A percentile compares a stretch with the other conserved stretches of the same genome.
Evolutionary conservation across 495 filamentous ascomycete species (phyloP).

Genomic region (Delitschia confertaspora): DNA sequence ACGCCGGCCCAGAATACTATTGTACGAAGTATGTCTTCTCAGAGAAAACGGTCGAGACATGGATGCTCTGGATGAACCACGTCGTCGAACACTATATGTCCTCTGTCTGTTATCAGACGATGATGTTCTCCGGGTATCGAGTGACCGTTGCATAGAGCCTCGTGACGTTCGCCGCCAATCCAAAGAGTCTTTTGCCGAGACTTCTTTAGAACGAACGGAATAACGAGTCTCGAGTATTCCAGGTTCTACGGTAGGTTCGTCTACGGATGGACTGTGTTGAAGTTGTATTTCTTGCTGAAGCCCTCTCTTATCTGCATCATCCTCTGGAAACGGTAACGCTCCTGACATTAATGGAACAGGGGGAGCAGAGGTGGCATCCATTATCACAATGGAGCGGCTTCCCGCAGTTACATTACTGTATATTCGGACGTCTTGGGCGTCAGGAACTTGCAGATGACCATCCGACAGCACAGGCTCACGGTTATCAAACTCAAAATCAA

Average conservation of each 20-base stretch:
- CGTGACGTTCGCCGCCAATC: conserved; percentile 11
- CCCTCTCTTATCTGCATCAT: neutral
- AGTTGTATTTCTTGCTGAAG: neutral
- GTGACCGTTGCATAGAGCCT: conserved; percentile 4
- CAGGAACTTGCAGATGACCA: conserved; percentile 1
- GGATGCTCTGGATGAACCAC: conserved; percentile 17
- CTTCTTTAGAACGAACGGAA: conserved; percentile 18
- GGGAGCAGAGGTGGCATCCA: conserved; percentile 55
- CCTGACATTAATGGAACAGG: conserved; percentile 25
- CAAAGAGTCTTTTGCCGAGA: neutral
- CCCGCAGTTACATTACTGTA: conserved; percentile 61
- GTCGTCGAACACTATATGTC: conserved; percentile 20
- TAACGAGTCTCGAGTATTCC: neutral
- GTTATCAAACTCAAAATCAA: conserved; percentile 21
- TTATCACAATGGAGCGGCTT: conserved; percentile 80
- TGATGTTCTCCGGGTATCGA: conserved; percentile 7
- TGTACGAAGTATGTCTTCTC: conserved; percentile 62
- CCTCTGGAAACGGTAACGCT: conserved; percentile 17
- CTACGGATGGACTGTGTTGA: conserved; percentile 7
- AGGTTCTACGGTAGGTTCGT: conserved; percentile 12
- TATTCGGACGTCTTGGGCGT: conserved; percentile 27
- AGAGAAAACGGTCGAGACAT: conserved; percentile 29
- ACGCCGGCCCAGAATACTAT: conserved; percentile 57
- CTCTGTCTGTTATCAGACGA: conserved; percentile 11
- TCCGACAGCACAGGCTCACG: neutral